Evolutionary conservation across 2,329 filamentous ascomycete species (phyloP), one percentile per base, ranked within the genome.

Genomic region (Cladorrhinum sp.): DNA sequence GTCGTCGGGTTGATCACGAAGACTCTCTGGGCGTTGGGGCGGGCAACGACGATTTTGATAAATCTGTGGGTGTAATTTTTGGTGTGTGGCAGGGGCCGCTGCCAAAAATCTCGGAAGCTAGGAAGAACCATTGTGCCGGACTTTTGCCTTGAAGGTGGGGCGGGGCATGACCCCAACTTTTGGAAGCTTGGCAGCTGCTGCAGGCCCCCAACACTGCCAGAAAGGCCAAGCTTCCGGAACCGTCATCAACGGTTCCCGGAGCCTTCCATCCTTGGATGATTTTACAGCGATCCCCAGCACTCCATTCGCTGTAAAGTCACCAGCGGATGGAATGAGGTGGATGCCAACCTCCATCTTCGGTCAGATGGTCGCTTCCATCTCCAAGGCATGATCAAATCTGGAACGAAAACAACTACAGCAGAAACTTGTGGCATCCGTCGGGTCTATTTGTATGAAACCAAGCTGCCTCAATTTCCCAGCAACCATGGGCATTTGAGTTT

Each of bases 1-100:
- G 67, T 66, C 61, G 64, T 66, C 66, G 63, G 65, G 61, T 59
- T 57, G 56, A 63, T 67, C 66, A 69, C 65, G 57, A 55, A 58
- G 51, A 65, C 57, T 60, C 61, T 64, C 59, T 65, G 58, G 56
- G 57, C 55, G 62, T 64, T 62, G 50, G 62, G 62, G 65, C 61
- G 65, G 68, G 62, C 64, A 66, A 55, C 60, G 60, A 55, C 62
- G 65, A 66, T 67, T 67, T 67, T 67, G 64, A 68, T 63, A 65
- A 68, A 67, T 64, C 66, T 67, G 64, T 59, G 67, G 62, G 42
- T 33, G 61, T 57, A 64, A 65, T 67, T 67, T 68, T 69, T 66
- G 59, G 66, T 67, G 67, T 64, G 66, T 57, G 62, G 54, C 56
- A 49, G 58, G 63, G 63, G 62, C 18, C 57, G 55, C 60, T 63